Evolutionary conservation across 1,284 basidiomycete genomes (phyloP), one percentile per base, ranked within the genome.

Genomic region (Chondrostereum purpureum): DNA sequence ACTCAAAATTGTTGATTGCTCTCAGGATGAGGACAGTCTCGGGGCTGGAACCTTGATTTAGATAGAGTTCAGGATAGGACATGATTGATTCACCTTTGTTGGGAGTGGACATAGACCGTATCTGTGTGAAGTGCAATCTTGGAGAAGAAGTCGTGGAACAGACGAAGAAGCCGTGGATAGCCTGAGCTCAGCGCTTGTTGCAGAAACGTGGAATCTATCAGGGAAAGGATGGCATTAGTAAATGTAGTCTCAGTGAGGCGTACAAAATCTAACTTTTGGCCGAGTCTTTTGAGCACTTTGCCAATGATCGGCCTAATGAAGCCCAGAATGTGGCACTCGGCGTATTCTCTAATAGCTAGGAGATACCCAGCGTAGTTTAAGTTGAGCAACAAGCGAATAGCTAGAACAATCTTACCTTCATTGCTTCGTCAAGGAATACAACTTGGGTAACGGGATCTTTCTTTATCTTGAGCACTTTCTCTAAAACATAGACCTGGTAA

Each of bases 141-240:
- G 14, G 87, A 82, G 60, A 98, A 97, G 64, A 98, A 95, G 34
- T 93, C 92, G 45, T 98, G 93, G 63, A 98, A 93, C 10, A 96
- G 72, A 11, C 95, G 78, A 5, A 98, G 62, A 3, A 98, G 69
- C 42, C 79, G 78, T 1, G 92, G 89, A 65, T 98, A 97, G 16
- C 89, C 87, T 2, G 77, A 70, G 54, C 85, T 83, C 17, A 98
- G 69, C 2, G 90, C 88, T 59, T 92, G 90, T 53, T 93, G 90
- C 10, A 97, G 65, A 64, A 98, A 88, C 3, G 77, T 75, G 0
- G 89, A 93, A 18, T 71, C 88, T 91, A 52, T 31, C 23, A 27
- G 12, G 18, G 27, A 8, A 31, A n/a, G n/a, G n/a, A n/a, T n/a
- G n/a, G n/a, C n/a, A n/a, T 31, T 8, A n/a, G 27, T 31, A 8